Evolutionary conservation across 139 green algal genomes (phyloP).

Genomic region (Yamagishiella unicocca): DNA sequence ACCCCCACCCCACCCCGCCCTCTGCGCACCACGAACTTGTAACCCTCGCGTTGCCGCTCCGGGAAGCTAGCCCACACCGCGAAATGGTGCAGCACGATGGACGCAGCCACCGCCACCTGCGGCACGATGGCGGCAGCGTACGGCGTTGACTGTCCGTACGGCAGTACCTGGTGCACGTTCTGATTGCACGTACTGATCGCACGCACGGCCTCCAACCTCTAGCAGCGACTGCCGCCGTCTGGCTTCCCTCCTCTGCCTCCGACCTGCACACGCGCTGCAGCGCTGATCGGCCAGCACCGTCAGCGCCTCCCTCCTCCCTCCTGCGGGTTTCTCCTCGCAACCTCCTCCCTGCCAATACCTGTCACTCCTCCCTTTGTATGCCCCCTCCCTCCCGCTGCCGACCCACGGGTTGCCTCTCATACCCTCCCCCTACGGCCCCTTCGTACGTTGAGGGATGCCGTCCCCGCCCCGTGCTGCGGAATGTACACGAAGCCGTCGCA

Average conservation of each 20-base stretch:
- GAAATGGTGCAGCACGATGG: conserved; percentile 97
- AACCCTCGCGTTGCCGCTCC: conserved; percentile 77
- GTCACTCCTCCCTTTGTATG: too few relatives aligned
- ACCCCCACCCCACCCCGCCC: too few relatives aligned
- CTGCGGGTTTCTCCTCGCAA: background rate
- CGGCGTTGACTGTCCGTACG: too few relatives aligned
- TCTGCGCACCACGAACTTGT: conserved; percentile 82
- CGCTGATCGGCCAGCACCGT: background rate
- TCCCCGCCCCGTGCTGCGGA: conserved; percentile 80
- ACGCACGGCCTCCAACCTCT: too few relatives aligned
- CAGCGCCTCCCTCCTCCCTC: background rate
- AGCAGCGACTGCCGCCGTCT: too few relatives aligned
- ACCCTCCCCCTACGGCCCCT: background rate
- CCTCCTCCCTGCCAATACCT: background rate
- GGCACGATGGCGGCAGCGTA: too few relatives aligned
- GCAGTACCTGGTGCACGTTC: too few relatives aligned
- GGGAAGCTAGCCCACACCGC: conserved; percentile 84
- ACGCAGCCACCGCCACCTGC: conserved; percentile 80
- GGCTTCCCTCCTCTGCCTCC: too few relatives aligned
- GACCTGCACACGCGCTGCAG: too few relatives aligned
- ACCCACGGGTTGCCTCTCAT: background rate
- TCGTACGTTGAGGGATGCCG: conserved; percentile 94
- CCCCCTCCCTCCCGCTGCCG: too few relatives aligned
- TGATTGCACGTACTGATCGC: too few relatives aligned
- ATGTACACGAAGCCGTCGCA: conserved; percentile 98